Evolutionary conservation across 78 protist species (phyloP), one percentile per base, ranked within the genome.

Genomic region (Tieghemostelium lacteum): DNA sequence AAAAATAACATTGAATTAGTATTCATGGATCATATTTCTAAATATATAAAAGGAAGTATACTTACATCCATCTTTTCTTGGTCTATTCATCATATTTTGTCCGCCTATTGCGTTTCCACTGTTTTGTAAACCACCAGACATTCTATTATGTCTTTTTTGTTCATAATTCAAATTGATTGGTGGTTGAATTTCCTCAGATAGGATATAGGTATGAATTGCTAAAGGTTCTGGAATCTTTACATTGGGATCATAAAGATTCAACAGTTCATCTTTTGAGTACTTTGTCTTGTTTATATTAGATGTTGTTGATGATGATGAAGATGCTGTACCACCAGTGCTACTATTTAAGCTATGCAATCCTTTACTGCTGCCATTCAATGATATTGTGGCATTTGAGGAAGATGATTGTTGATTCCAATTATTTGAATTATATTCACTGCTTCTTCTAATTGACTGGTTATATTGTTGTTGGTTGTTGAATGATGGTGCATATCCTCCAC

Each of bases 101-200:
- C 22, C 45, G 24, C 73, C 73, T 49, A 50, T 19, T 7, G 40
- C 7, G 19, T 60, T 60, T 36, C 75, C 62, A 39, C 60, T n/a
- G n/a, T n/a, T n/a, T n/a, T n/a, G n/a, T n/a, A n/a, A n/a, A 20
- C 6, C 63, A 52, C 77, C 77, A 52, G 58, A 33, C 67, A 83
- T 26, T 67, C 88, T 64, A 58, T 78, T 83, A 20, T 71, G 40
- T 42, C 60, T 77, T 42, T 55, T 45, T 16, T 52, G 58, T 22
- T 83, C 91, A 57, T 67, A 83, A 65, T 36, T 83, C 31, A 69
- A 40, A 45, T 83, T 83, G 2, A 83, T 73, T 34, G 91, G 91
- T 40, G 58, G 24, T 42, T 83, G 91, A 39, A 69, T 31, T 20
- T 83, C 91, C 34, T 83, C 91, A 1, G 66, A 64, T 29, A 83